Base-by-base conservation (phyloP, 192 early-diverging fungal genomes). In the Funneliformis geosporum region DNA sequence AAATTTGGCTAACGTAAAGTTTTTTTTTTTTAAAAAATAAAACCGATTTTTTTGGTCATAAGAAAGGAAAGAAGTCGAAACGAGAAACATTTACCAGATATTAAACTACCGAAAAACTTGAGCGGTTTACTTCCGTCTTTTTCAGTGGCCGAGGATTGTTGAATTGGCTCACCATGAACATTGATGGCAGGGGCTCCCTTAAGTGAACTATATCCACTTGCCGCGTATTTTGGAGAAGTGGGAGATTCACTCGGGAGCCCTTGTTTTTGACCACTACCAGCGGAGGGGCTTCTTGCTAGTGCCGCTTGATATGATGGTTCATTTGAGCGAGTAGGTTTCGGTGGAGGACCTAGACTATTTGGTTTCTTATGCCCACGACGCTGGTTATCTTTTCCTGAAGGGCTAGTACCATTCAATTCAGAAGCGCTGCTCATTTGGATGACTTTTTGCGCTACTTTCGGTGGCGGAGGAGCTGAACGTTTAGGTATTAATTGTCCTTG, bases 81-180 rank as follows among this genome's bases (percentile, higher is more conserved):
- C 50, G 60, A 78, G 5, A 40, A 46, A 69, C 72, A 28, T 21
- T 78, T 85, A 83, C 84, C 84, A 78, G 85, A 83, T 85, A 85
- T 84, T 76, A 75, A 88, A 78, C 80, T 87, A 62, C 87, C 88
- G 66, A 90, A 81, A 60, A 85, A 88, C 71, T 90, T 90, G 66
- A 90, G 85, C 0, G 89, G 86, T 78, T 76, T 83, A 25, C 64
- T 82, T 39, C 80, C 81, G 40, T 68, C 67, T 70, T 69, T 70
- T 46, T 70, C 67, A 46, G 28, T 67, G 65, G 43, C 82, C 64
- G 12, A 70, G 78, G 9, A n/a, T n/a, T n/a, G 81, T 47, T 81
- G 80, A 62, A 73, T 85, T 69, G n/a, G 75, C 64, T 40, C 82
- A 50, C 27, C 80, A 76, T 39, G 79, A 70, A 77, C 82, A 62